Evolutionary conservation across 1,284 basidiomycete species (phyloP).

Genomic region (Erythrobasidium hasegawianum): DNA sequence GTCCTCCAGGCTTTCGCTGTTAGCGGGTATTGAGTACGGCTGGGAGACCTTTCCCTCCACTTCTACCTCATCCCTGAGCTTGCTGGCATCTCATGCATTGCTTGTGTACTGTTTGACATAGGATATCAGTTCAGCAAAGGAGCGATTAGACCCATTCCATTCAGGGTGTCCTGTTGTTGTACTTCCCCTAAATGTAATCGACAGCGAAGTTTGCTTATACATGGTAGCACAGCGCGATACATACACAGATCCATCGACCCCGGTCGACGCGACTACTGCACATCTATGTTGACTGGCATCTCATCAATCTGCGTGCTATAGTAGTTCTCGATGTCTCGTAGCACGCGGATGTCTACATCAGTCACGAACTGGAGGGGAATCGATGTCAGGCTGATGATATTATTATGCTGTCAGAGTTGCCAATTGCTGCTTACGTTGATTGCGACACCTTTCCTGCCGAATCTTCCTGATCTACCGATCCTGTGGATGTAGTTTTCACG

Average conservation of each 20-base stretch:
- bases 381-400: neutral
- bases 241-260: slow-evolving; percentile 52
- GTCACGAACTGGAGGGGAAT: slow-evolving; percentile 68
- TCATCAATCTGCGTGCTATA: slow-evolving; percentile 58
- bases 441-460: slow-evolving; percentile 88
- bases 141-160: no score
- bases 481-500: slow-evolving; percentile 99
- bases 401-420: neutral
- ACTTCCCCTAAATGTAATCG: no score
- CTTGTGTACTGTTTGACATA: no score
- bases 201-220: no score
- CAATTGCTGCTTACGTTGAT: slow-evolving; percentile 65
- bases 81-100: slow-evolving; percentile 46
- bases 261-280: no score
- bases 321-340: slow-evolving; percentile 64
- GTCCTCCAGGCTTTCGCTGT: slow-evolving; percentile 58
- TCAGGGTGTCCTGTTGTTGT: no score
- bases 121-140: no score
- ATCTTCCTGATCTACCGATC: slow-evolving; percentile 91
- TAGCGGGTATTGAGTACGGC: slow-evolving; percentile 69
- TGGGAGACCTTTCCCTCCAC: slow-evolving; percentile 88
- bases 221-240: neutral
- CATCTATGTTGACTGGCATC: slow-evolving; percentile 55
- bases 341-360: slow-evolving; percentile 74
- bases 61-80: slow-evolving; percentile 57